Evolutionary conservation across 1,284 basidiomycete genomes (phyloP), one percentile per base, ranked within the genome.

Genomic region (Naganishia albida): DNA sequence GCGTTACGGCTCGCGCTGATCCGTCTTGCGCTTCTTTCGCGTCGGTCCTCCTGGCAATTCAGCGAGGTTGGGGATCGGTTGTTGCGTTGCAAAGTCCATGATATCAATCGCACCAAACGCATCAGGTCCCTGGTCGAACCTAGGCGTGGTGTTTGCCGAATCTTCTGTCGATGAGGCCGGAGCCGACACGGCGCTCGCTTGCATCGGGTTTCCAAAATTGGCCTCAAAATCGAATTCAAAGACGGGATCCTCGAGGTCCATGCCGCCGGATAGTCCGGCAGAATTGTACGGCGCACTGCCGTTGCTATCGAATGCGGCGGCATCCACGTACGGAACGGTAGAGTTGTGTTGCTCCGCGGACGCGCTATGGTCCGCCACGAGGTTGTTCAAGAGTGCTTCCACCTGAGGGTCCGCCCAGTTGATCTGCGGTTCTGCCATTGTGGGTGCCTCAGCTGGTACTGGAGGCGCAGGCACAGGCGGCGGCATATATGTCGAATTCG

Each of bases 11-110:
- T 65, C 52, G 40, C 67, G 39, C 16, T 67, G 62, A 48, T 67
- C 67, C 40, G 67, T 67, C 52, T 67, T 67, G 42, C 67, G 50
- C 57, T 67, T 67, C 63, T 67, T 67, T 34, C 67, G 38, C 15
- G 63, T 64, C 34, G 67, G 67, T 8, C 50, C 67, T 1, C 56
- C 34, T 30, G 62, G 62, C 34, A 49, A 49, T 30, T 59, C 50
- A 10, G 55, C 13, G 18, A 34, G 48, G 18, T 30, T 8, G 12
- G 46, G 34, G 25, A 50, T 43, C 23, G 26, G 52, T 23, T 64
- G 43, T 40, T 53, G 20, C 7, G 6, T 20, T 16, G 23, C 23
- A 40, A 42, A 56, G 18, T 62, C 57, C 38, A 30, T 51, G 20
- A 51, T 23, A n/a, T 43, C 50, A 12, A 26, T 12, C 6, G n/a